phyloP scores from a whole-genome alignment of 176 grass and related monocot species.

The Ensete ventricosum region DNA sequence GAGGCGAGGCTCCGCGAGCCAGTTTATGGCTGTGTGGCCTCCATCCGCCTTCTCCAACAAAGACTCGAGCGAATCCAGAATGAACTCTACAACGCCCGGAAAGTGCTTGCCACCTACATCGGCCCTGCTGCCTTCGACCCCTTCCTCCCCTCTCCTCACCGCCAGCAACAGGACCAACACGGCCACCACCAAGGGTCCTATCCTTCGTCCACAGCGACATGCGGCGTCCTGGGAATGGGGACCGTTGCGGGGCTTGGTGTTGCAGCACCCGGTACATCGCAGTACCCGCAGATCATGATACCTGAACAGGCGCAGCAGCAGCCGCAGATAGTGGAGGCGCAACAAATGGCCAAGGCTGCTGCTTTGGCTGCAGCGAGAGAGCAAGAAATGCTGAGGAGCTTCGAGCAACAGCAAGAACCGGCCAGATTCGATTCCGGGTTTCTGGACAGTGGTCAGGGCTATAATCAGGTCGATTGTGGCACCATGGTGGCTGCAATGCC shows the following conservation, averaged over 20 bases:
- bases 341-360: not conserved
- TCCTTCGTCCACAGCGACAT: too few relatives aligned
- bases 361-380: not conserved
- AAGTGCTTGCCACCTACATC: not conserved
- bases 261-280: too few relatives aligned
- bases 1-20: conserved; percentile 69
- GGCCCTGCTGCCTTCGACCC: not conserved
- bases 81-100: not conserved
- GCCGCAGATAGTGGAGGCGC: not conserved
- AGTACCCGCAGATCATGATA: not conserved
- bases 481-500: too few relatives aligned
- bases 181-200: too few relatives aligned
- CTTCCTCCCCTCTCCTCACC: not conserved
- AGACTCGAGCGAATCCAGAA: conserved; percentile 21
- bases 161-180: conserved; percentile 1
- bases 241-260: too few relatives aligned
- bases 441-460: not conserved
- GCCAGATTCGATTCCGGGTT: not conserved
- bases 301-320: not conserved
- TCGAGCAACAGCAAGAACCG: not conserved
- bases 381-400: not conserved
- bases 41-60: conserved; percentile 60
- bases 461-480: too few relatives aligned
- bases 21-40: conserved; percentile 72
- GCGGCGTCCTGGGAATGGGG: too few relatives aligned